Evolutionary conservation across 768 basidiomycete species (phyloP), one percentile per base, ranked within the genome.

Genomic region (Clathrus columnatus): DNA sequence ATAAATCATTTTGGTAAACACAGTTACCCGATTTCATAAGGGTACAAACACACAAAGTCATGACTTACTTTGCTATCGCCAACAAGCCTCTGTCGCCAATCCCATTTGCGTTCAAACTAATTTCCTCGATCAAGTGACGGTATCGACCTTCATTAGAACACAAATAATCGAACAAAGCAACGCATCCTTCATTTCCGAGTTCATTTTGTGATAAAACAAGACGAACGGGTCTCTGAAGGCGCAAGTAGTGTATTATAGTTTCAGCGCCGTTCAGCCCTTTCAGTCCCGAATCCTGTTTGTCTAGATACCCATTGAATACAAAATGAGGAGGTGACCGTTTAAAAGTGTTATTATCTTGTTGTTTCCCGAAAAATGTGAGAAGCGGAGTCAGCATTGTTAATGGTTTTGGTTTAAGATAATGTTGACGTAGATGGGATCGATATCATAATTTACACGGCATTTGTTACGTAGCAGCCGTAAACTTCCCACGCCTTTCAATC

Each of bases 111-210:
- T 82, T 83, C 53, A 86, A 70, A 57, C 72, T 76, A 28, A 86
- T 78, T 60, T 83, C 78, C 1, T 69, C 66, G 54, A 86, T 73
- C 47, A 63, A 64, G 24, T 55, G 54, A 20, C 26, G 27, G 60
- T 80, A 72, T 54, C 64, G 67, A 18, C 80, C 82, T 17, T 68
- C 65, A 5, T 69, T 63, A 10, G 84, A 83, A 24, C 67, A 57
- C 6, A 86, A 69, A 62, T 79, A 85, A 17, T 67, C 66, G 63
- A 84, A 81, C 7, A 86, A 67, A 21, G 70, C 68, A 24, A 72
- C 64, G 54, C 78, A 80, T 29, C 84, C 85, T 14, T 77, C 73
- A 62, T 84, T 79, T 7, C 76, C 76, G 7, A 86, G 72, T 20
- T 69, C 61, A 62, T 84, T 85, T 53, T 80, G 72, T 6, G 79